Base-by-base conservation (phyloP, 345 rosid genomes). In the Citrus unshiu region DNA sequence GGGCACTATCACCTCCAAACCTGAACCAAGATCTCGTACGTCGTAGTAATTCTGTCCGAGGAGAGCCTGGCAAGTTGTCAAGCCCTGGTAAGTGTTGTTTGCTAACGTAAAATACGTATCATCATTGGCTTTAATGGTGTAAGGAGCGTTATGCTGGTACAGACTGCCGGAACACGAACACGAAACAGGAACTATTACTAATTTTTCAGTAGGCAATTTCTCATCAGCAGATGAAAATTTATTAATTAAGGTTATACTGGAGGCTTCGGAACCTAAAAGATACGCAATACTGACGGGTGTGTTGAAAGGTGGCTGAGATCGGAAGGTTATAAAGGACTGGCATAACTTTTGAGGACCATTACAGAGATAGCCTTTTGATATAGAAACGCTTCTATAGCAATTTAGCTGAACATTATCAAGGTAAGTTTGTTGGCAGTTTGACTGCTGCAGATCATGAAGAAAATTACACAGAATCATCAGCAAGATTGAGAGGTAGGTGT, bases 1-100 rank as follows among this genome's bases (percentile, higher is more conserved):
- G 0, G 84, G 84, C 27, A 81, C 40, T 7, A 3, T 37, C 49
- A 81, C 2, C 57, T 75, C 66, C 43, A 5, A 0, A 5, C 63
- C 82, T 3, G 18, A n/a, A 2, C 0, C 0, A 13, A 74, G 70
- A 63, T 3, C 9, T 9, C 0, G 0, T 4, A 0, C 0, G 0
- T 25, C 67, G 24, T 51, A 65, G 18, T 62, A 29, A 54, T 80
- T 84, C 24, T 80, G 84, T 7, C 43, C 70, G 4, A 32, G 39
- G 39, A 80, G 22, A 60, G 83, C 81, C 70, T 80, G 84, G 58
- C 86, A 84, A 60, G 83, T 84, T 7, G 77, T 78, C 13, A 80
- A 61, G 77, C 82, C 84, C 40, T 84, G 86, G 67, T 70, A 84
- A 27, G 78, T 84, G 70, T 74, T 8, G 67, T 81, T 78, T 62